Conservation (phyloP, 306 rosid species). For the Quercus parvula region DNA sequence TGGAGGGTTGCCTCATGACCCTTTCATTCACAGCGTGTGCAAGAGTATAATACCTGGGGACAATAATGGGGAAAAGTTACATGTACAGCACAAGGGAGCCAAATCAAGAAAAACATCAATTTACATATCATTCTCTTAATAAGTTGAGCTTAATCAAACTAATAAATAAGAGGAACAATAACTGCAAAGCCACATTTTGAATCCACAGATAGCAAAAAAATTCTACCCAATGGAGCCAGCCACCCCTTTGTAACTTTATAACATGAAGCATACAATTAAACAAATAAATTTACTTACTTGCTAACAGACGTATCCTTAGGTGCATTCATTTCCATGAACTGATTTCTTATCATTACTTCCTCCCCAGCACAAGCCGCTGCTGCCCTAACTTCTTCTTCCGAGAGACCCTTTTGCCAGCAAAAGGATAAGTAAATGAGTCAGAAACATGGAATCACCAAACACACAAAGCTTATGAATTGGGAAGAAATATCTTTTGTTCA, state of each 20-base stretch:
- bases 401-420: constrained; percentile 73
- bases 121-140: not conserved
- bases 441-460: not conserved
- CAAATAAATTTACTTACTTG: constrained; percentile 56
- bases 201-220: not conserved
- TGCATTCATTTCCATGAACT: constrained; percentile 91
- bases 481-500: not conserved
- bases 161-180: not conserved
- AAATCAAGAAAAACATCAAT: constrained; percentile 14
- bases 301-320: constrained; percentile 84
- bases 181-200: not conserved
- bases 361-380: constrained; percentile 98
- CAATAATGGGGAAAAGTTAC: not conserved
- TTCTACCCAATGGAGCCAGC: constrained; percentile 1
- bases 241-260: not conserved
- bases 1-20: constrained; percentile 82
- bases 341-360: constrained; percentile 95
- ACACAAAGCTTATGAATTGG: not conserved
- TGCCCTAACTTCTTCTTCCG: constrained; percentile 95
- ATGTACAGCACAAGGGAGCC: not conserved
- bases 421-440: constrained; percentile 1
- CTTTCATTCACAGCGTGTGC: constrained; percentile 98
- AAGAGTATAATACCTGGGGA: constrained; percentile 85
- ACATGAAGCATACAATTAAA: constrained; percentile 18
- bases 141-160: not conserved